Base-by-base conservation (phyloP, 2,329 filamentous ascomycete genomes). In the Hymenotorrendiella dingleyae region DNA sequence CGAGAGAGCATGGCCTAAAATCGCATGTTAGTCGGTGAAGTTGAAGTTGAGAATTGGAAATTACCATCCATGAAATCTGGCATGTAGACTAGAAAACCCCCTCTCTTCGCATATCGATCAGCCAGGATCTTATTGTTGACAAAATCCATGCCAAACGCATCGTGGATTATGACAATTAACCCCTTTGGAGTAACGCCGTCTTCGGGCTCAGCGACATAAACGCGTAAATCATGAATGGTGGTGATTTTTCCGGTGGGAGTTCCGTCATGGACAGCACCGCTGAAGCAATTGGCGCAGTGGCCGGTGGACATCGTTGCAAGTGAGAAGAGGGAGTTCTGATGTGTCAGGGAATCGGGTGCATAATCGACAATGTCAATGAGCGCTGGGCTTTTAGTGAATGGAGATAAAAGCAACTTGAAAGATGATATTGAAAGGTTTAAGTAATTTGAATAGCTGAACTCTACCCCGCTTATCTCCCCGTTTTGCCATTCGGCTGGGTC, bases 41-140 rank as follows among this genome's bases (percentile, higher is more conserved):
- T 20, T 28, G 16, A 9, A 10, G 29, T 30, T 12, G 11, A 29
- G 12, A n/a, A 17, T n/a, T n/a, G n/a, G 7, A 26, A 43, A 45
- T 10, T 28, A 66, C 68, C 69, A 46, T 65, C 57, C 65, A 72
- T 70, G 47, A 75, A 70, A 45, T 74, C 70, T 0, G 71, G 72
- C 20, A 72, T 47, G 48, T 71, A 70, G 21, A 74, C 69, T 6
- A 58, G 56, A 48, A 64, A 70, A 3, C 57, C 58, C 1, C 67
- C 66, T 42, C 64, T 63, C 38, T 64, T 57, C 10, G 70, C 70
- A 54, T 72, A 73, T 17, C 57, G 53, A 49, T 74, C 70, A 2
- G 34, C 34, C 22, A 74, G 53, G 1, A 71, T 55, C 19, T 69
- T 59, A 29, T 64, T 65, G 50, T 75, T 74, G 24, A 59, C 54